phyloP scores from a whole-genome alignment of 371 early-diverging fungal genomes.

The Saksenaea vasiformis region DNA sequence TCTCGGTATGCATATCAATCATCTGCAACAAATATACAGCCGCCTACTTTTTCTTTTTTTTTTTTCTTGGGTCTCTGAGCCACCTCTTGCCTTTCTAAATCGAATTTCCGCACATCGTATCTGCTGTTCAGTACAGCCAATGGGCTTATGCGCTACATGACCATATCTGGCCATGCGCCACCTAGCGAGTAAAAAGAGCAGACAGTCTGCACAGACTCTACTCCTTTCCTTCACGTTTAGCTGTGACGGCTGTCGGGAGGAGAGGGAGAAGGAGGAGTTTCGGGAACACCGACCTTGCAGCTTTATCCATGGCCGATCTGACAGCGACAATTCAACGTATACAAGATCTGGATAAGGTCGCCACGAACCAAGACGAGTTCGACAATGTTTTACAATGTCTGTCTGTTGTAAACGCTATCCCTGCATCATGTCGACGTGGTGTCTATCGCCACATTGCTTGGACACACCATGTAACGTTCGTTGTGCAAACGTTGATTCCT shows the following conservation, averaged over 20 bases:
- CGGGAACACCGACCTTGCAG: neutral
- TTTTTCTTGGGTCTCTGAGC: neutral
- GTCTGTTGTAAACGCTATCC: neutral
- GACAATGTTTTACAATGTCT: neutral
- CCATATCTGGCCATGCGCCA: neutral
- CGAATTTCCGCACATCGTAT: neutral
- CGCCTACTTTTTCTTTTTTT: neutral
- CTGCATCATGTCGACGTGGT: neutral
- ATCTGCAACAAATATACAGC: neutral
- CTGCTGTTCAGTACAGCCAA: too few relatives aligned
- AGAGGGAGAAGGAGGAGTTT: neutral
- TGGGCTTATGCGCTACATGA: too few relatives aligned
- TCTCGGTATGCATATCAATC: neutral
- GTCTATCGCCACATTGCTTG: neutral
- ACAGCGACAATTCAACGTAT: neutral
- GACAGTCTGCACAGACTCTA: neutral
- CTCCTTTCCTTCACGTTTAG: neutral
- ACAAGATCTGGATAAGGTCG: neutral
- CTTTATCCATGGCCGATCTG: neutral
- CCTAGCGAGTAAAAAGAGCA: neutral
- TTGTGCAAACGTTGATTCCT: neutral
- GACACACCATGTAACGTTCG: neutral
- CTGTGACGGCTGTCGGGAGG: conserved; percentile 1
- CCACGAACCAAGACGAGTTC: neutral
- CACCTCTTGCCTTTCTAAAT: neutral